phyloP scores from a whole-genome alignment of 2,329 filamentous ascomycete species.

The Aspergillus novoparasiticus region DNA sequence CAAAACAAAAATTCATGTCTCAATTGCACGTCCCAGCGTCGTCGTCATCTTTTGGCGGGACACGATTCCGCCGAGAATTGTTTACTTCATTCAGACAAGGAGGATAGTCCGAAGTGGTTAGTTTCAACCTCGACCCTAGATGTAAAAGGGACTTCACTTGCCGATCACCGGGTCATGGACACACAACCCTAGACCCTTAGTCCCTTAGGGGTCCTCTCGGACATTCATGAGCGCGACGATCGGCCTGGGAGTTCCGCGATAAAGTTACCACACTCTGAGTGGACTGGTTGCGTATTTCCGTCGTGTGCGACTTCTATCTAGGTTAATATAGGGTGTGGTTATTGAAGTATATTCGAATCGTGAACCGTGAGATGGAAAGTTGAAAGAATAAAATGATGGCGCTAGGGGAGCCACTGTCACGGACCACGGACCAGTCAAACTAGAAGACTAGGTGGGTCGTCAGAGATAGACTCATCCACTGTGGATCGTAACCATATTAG shows the following conservation, averaged over 20 bases:
- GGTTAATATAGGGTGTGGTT: background rate
- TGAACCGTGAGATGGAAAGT: background rate
- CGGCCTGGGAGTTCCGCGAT: background rate
- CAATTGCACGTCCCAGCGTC: background rate
- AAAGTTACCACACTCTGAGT: background rate
- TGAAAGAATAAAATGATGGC: conserved; percentile 1
- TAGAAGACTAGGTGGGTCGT: conserved; percentile 9
- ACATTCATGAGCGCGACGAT: background rate
- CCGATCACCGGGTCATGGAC: conserved; percentile 1
- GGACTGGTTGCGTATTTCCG: background rate
- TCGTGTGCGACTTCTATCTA: background rate
- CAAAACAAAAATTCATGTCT: background rate
- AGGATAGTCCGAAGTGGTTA: background rate
- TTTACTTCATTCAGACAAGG: background rate
- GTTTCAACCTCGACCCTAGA: background rate
- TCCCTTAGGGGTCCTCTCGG: background rate
- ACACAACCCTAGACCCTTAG: background rate
- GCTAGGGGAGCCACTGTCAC: background rate
- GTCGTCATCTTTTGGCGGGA: background rate
- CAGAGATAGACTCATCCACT: conserved; percentile 17
- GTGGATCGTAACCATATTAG: conserved; percentile 18
- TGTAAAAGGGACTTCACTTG: background rate
- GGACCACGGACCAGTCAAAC: conserved; percentile 12
- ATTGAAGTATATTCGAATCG: background rate
- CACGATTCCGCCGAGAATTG: background rate